Evolutionary conservation across 148 eudicot genomes (phyloP).

Genomic region (Dianthus caryophyllus): DNA sequence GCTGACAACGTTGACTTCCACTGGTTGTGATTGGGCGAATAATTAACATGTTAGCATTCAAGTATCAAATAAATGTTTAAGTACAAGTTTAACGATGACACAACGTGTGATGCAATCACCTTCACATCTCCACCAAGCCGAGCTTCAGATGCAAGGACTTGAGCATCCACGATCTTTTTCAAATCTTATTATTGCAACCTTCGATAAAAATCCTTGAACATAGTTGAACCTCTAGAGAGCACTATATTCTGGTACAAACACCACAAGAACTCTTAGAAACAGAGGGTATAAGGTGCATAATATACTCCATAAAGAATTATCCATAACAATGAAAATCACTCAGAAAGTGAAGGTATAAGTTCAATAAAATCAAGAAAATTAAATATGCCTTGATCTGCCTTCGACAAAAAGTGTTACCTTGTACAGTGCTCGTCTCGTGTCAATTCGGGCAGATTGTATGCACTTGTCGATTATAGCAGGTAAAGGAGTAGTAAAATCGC

Average conservation of each 20-base stretch:
- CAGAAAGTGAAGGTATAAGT: background rate
- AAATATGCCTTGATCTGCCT: too few species aligned
- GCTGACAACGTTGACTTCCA: slow-evolving; percentile 95
- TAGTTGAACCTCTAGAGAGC: slow-evolving; percentile 95
- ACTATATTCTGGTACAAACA: slow-evolving; percentile 69
- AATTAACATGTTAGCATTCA: slow-evolving; percentile 16
- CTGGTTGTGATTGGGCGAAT: slow-evolving; percentile 78
- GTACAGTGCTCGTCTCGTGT: too few species aligned
- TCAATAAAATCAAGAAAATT: too few species aligned
- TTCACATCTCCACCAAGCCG: slow-evolving; percentile 71
- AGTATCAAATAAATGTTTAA: background rate
- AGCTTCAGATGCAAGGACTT: slow-evolving; percentile 72
- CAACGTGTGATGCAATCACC: slow-evolving; percentile 33
- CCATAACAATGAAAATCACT: background rate
- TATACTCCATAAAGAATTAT: too few species aligned
- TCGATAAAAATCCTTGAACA: slow-evolving; percentile 90
- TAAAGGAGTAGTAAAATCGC: too few species aligned
- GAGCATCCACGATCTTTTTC: slow-evolving; percentile 95
- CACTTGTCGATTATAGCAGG: too few species aligned
- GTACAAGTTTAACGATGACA: background rate
- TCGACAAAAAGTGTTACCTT: too few species aligned
- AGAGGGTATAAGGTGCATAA: too few species aligned
- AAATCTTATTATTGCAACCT: slow-evolving; percentile 91
- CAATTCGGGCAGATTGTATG: too few species aligned
- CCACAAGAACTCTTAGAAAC: too few species aligned